Evolutionary conservation across 768 basidiomycete genomes (phyloP).

Genomic region (Termitomyces sp.): DNA sequence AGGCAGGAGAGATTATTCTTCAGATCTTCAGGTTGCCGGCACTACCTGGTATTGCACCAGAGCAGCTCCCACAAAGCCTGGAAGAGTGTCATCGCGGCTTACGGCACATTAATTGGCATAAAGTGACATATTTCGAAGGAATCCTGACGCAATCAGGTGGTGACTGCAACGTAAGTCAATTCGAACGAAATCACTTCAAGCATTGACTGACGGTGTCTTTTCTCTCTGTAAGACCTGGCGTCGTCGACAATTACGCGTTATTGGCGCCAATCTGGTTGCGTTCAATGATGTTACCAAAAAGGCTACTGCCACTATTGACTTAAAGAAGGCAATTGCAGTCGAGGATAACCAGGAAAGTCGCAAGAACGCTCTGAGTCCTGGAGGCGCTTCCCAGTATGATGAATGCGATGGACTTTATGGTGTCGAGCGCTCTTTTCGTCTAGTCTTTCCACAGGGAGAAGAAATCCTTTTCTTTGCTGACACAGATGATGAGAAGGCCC

Average conservation of each 20-base stretch:
- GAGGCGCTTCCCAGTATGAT: constrained; percentile 31
- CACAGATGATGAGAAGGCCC: constrained; percentile 77
- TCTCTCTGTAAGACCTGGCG: constrained; percentile 59
- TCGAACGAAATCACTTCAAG: neutral
- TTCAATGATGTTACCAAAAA: constrained; percentile 93
- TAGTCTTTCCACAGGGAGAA: constrained; percentile 72
- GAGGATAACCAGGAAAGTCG: constrained; percentile 69
- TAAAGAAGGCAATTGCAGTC: constrained; percentile 74
- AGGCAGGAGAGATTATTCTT: constrained; percentile 83
- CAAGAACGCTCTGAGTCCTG: constrained; percentile 38
- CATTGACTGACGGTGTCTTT: neutral
- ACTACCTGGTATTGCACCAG: constrained; percentile 71
- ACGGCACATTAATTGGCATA: constrained; percentile 89
- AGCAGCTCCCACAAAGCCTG: constrained; percentile 83
- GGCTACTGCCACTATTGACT: constrained; percentile 83
- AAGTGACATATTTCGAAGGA: constrained; percentile 90
- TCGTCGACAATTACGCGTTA: constrained; percentile 76
- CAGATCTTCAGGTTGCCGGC: constrained; percentile 90
- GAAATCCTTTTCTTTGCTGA: constrained; percentile 91
- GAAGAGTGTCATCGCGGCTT: constrained; percentile 90
- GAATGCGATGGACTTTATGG: constrained; percentile 62
- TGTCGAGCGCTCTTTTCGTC: constrained; percentile 79
- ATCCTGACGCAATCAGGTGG: constrained; percentile 90
- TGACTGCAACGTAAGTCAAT: constrained; percentile 72
- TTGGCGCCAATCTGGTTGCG: constrained; percentile 81